Evolutionary conservation across 2,329 filamentous ascomycete species (phyloP).

Genomic region (Canariomyces notabilis): DNA sequence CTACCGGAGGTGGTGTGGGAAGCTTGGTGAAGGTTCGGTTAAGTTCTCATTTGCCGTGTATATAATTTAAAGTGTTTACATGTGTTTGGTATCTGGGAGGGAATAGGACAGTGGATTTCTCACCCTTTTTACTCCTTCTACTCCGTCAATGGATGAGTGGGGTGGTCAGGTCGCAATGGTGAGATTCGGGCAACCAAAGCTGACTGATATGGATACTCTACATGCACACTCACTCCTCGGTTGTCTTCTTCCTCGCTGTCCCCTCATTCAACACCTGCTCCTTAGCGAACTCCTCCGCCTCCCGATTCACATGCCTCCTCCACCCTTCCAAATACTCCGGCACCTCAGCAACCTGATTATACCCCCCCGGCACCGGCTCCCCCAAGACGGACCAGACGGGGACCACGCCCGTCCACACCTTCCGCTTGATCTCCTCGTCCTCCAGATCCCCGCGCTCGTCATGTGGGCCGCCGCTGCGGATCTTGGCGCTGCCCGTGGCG

Average conservation of each 20-base stretch:
- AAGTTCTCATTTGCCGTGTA: background rate
- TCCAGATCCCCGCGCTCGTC: constrained; percentile 47
- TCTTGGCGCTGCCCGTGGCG: constrained; percentile 69
- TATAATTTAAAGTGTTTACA: no score
- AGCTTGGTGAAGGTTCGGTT: constrained; percentile 63
- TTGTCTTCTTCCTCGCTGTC: constrained; percentile 13
- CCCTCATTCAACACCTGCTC: constrained; percentile 18
- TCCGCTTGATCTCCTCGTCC: constrained; percentile 36
- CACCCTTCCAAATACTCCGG: constrained; percentile 56
- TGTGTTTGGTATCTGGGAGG: background rate
- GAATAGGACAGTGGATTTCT: background rate
- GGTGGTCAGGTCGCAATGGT: no score
- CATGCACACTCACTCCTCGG: background rate
- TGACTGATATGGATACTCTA: background rate
- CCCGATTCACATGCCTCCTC: constrained; percentile 35
- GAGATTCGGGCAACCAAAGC: no score
- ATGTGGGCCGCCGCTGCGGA: constrained; percentile 58
- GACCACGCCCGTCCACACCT: constrained; percentile 53
- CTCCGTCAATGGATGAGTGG: no score
- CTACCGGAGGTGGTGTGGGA: constrained; percentile 78
- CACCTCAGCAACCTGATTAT: constrained; percentile 54
- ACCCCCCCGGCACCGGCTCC: constrained; percentile 53
- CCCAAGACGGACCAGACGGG: constrained; percentile 62
- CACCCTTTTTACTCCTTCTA: background rate
- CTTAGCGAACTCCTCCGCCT: constrained; percentile 21